phyloP scores from a whole-genome alignment of 345 rosid species.

The Syzygium jambos region DNA sequence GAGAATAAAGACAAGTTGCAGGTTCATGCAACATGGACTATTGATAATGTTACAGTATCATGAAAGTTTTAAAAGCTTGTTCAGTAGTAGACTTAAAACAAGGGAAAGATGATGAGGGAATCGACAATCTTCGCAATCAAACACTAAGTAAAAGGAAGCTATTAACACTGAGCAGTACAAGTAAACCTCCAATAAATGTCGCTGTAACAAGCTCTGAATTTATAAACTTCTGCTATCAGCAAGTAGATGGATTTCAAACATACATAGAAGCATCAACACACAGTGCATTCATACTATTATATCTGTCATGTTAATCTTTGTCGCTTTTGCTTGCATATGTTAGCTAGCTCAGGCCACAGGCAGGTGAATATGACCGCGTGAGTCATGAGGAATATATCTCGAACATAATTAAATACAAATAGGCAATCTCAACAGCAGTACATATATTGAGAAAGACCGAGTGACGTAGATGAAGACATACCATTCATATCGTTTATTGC shows the following conservation, averaged over 20 bases:
- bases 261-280: background rate
- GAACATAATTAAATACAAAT: background rate
- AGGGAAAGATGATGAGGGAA: background rate
- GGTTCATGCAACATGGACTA: background rate
- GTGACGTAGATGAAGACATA: constrained; percentile 9
- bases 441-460: background rate
- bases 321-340: background rate
- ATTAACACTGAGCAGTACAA: background rate
- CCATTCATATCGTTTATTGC: constrained; percentile 85
- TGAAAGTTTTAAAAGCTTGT: background rate
- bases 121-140: background rate
- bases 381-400: background rate
- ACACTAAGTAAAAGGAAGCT: background rate
- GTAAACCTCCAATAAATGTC: background rate
- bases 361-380: background rate
- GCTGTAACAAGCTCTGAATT: background rate
- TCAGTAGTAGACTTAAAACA: background rate
- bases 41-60: background rate
- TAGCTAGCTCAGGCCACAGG: background rate
- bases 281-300: background rate
- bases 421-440: background rate
- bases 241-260: background rate
- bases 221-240: background rate
- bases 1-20: background rate
- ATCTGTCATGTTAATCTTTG: background rate